Percentiles rank a stretch among this genome's conserved stretches.
Conservation (phyloP, 805 yeast species). For the Saturnispora silvae region DNA sequence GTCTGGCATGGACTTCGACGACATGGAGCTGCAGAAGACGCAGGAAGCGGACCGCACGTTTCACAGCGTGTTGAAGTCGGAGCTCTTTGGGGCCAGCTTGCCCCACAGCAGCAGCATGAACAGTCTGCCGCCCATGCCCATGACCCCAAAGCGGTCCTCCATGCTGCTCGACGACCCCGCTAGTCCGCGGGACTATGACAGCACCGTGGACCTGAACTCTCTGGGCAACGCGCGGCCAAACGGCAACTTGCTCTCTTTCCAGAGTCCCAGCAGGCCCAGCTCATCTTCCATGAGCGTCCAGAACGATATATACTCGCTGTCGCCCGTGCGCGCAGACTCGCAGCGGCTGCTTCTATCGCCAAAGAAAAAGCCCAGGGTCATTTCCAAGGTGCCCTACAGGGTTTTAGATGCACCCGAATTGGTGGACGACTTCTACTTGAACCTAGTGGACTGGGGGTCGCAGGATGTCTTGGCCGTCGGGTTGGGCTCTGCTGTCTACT, state of each 20-base stretch:
- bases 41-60: constrained; percentile 84
- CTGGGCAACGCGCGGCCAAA: constrained; percentile 17
- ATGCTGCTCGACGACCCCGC: background rate
- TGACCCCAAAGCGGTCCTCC: background rate
- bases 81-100: constrained; percentile 77
- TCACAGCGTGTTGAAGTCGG: constrained; percentile 76
- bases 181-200: constrained; percentile 8
- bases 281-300: constrained; percentile 51
- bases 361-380: constrained; percentile 63
- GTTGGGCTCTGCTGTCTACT: constrained; percentile 72
- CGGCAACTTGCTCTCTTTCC: constrained; percentile 63
- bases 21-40: constrained; percentile 56
- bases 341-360: constrained; percentile 75
- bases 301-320: constrained; percentile 65
- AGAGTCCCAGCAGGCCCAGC: constrained; percentile 57
- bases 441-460: constrained; percentile 91
- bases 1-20: constrained; percentile 27
- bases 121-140: background rate
- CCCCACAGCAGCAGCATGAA: constrained; percentile 2
- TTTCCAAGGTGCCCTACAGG: constrained; percentile 80
- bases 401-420: constrained; percentile 94
- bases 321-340: constrained; percentile 84
- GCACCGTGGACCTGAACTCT: background rate
- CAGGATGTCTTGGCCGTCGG: constrained; percentile 87
- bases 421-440: constrained; percentile 87